Percentiles rank a stretch among this genome's conserved stretches.
These are phyloP conservation scores for Heliamphora exappendiculata DNA, from an alignment of 148 eudicot species.

Conservation along the genomic window DNA sequence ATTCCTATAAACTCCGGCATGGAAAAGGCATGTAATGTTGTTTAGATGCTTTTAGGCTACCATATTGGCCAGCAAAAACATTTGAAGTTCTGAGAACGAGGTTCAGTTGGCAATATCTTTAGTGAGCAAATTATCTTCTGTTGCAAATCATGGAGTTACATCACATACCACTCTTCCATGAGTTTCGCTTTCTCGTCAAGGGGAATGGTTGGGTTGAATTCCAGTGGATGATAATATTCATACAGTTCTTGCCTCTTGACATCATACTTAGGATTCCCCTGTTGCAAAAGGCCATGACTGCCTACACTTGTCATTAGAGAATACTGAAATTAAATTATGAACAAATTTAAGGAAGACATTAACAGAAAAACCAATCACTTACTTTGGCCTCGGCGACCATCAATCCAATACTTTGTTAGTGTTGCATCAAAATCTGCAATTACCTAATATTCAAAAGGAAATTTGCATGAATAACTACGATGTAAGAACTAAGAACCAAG, in stretches of 20 bases:
- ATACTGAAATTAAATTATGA: background rate
- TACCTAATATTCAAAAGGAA: constrained; percentile 41
- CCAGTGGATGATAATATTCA: constrained; percentile 79
- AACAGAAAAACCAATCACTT: constrained; percentile 24
- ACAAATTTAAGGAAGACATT: background rate
- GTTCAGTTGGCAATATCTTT: background rate
- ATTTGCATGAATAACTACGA: background rate
- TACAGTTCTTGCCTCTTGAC: constrained; percentile 64
- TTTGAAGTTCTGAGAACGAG: background rate
- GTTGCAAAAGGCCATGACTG: constrained; percentile 85
- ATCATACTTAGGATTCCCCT: constrained; percentile 72
- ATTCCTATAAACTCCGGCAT: background rate
- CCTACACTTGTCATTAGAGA: constrained; percentile 41
- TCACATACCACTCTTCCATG: constrained; percentile 87
- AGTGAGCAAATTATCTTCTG: background rate
- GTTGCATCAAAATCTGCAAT: constrained; percentile 94
- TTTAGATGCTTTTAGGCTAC: background rate
- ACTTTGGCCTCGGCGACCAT: constrained; percentile 85
- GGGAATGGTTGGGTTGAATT: constrained; percentile 78
- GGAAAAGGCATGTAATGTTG: background rate
- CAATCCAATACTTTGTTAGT: constrained; percentile 60
- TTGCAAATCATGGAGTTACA: background rate
- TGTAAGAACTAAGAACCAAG: background rate
- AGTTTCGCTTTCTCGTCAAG: constrained; percentile 75
- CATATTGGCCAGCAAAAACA: background rate